phyloP scores from a whole-genome alignment of 1,284 basidiomycete species.

The Pseudozyma sp. region DNA sequence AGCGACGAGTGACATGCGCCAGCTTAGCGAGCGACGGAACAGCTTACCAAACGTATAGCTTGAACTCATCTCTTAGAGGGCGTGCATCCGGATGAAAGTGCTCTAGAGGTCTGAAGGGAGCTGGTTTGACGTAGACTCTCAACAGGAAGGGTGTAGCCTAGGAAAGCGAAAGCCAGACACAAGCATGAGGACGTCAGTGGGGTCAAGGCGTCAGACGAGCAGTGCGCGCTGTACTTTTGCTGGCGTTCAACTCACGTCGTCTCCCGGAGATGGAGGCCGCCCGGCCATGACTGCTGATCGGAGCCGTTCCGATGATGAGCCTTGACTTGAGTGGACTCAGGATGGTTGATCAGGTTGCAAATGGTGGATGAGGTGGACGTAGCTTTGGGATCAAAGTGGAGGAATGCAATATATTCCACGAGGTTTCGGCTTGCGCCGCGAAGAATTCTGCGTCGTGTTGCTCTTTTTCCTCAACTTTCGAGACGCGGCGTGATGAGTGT shows the following conservation, averaged over 20 bases:
- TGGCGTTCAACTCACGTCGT: conserved; percentile 32
- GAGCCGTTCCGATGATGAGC: not conserved
- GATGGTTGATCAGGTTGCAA: not conserved
- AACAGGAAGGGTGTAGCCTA: conserved; percentile 49
- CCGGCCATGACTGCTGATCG: conserved; percentile 17
- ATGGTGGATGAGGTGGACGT: conserved; percentile 9
- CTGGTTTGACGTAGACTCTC: conserved; percentile 35
- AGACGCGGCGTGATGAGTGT: conserved; percentile 26
- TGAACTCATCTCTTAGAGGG: conserved; percentile 37
- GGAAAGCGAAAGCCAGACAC: not conserved
- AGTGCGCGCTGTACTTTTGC: not conserved
- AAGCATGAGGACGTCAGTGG: not conserved
- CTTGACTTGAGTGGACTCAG: not conserved
- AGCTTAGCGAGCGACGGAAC: not conserved
- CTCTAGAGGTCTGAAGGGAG: conserved; percentile 38
- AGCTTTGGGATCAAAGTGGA: conserved; percentile 12
- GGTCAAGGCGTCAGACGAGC: not conserved
- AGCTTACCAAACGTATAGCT: conserved; percentile 56
- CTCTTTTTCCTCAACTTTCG: conserved; percentile 1
- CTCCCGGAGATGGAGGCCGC: conserved; percentile 40
- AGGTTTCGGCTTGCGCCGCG: not conserved
- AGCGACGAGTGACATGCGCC: too few species aligned
- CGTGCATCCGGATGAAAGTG: conserved; percentile 38
- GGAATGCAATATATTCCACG: conserved; percentile 1
- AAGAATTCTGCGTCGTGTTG: conserved; percentile 28